Conservation (phyloP, 2,329 filamentous ascomycete genomes). For the Penicillium sclerotigenum region DNA sequence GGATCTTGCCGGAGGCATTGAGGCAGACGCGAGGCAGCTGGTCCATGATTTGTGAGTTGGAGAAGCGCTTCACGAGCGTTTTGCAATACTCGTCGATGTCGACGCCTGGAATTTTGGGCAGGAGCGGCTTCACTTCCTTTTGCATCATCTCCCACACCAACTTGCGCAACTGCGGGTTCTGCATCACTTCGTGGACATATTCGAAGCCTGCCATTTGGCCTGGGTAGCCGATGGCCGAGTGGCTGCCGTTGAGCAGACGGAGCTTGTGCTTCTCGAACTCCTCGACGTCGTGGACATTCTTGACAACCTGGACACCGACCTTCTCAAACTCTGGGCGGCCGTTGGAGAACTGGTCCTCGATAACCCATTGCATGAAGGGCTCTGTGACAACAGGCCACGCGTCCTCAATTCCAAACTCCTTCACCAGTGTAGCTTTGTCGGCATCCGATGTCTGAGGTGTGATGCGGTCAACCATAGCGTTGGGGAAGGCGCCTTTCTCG, state of each 20-base stretch:
- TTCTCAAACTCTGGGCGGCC: slow-evolving; percentile 54
- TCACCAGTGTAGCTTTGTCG: slow-evolving; percentile 47
- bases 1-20: slow-evolving; percentile 54
- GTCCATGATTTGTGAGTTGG: slow-evolving; percentile 57
- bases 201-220: slow-evolving; percentile 53
- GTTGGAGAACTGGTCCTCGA: slow-evolving; percentile 53
- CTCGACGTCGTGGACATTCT: slow-evolving; percentile 52
- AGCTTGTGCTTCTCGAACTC: slow-evolving; percentile 58
- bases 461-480: slow-evolving; percentile 57
- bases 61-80: slow-evolving; percentile 55
- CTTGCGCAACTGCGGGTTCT: slow-evolving; percentile 47
- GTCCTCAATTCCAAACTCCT: slow-evolving; percentile 50
- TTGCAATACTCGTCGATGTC: slow-evolving; percentile 53
- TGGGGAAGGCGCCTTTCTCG: slow-evolving; percentile 51
- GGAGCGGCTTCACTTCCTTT: slow-evolving; percentile 52
- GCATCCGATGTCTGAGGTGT: slow-evolving; percentile 49
- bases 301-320: slow-evolving; percentile 53
- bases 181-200: slow-evolving; percentile 56
- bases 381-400: slow-evolving; percentile 55
- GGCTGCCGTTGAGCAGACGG: slow-evolving; percentile 53
- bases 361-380: slow-evolving; percentile 57
- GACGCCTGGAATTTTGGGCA: slow-evolving; percentile 51
- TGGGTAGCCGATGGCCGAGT: slow-evolving; percentile 53
- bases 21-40: slow-evolving; percentile 53
- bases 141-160: slow-evolving; percentile 57